Evolutionary conservation across 1,284 basidiomycete species (phyloP), one percentile per base, ranked within the genome.

Genomic region (Tylopilus orsonianus): DNA sequence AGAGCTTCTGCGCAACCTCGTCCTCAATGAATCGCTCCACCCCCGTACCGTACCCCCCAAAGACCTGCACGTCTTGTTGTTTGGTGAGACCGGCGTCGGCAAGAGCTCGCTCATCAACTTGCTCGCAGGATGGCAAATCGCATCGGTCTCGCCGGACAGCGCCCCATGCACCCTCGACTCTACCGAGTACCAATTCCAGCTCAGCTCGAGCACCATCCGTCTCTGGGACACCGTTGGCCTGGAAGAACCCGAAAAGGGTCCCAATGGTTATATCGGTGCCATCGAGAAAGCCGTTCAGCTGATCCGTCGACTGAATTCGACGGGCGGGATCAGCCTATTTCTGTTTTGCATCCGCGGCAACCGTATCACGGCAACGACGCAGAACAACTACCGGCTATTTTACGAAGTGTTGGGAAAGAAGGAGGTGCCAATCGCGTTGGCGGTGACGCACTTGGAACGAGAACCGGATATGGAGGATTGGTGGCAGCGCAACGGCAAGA

Each of bases 321-420:
- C 46, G 23, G 66, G 63, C 0, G 68, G 68, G 0, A 56, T 67
- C 37, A 56, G 53, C 41, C 46, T 67, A 5, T 63, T 70, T n/a
- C 8, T 67, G 40, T 67, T 66, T 32, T 68, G 66, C n/a, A 60
- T 67, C 14, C 67, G 65, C n/a, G 68, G 62, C 5, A 61, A 53
- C 20, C 45, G 60, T 35, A 39, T 64, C 39, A 60, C 61, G 7
- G 48, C 51, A 12, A 64, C 61, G 5, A 49, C 49, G 4, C 61
- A 65, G 43, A 56, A 54, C 44, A 65, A 68, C 34, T 68, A 68
- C 12, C 20, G 55, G 4, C 29, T 69, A 12, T 66, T 66, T 33
- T 56, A 66, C 46, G 58, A 65, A n/a, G 52, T 62, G 8, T 49
- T 66, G 0, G 65, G 67, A 10, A 57, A 65, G 32, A 59, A 58